Conservation (phyloP, 371 early-diverging fungal species). For the Phascolomyces articulosus region DNA sequence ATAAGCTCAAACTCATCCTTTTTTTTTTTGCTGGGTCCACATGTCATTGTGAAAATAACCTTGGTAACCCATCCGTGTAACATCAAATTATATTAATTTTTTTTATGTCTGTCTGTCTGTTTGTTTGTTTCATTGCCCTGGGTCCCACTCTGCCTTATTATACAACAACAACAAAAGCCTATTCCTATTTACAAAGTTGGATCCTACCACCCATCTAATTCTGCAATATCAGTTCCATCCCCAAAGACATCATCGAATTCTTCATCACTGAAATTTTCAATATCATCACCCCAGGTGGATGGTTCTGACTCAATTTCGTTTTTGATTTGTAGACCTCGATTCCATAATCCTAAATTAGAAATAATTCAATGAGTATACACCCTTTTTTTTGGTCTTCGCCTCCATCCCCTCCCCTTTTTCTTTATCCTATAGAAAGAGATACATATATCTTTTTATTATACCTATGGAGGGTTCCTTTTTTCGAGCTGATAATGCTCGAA, state of each 20-base stretch:
- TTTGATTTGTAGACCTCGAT: neutral
- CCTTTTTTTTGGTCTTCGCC: too few species aligned
- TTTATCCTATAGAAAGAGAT: neutral
- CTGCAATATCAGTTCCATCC: conserved; percentile 33
- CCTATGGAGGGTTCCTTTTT: neutral
- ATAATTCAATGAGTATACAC: too few species aligned
- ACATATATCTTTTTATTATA: neutral
- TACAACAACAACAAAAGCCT: too few species aligned
- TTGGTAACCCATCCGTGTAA: too few species aligned
- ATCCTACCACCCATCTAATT: conserved; percentile 7
- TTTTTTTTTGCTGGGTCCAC: too few species aligned
- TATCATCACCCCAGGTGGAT: neutral
- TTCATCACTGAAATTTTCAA: conserved; percentile 4
- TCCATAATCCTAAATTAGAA: neutral
- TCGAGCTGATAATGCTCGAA: neutral
- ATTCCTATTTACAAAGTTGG: too few species aligned
- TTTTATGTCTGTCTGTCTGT: too few species aligned
- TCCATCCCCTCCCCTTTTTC: too few species aligned
- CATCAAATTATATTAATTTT: too few species aligned
- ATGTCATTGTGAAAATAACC: too few species aligned
- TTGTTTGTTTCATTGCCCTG: too few species aligned
- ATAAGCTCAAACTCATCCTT: too few species aligned
- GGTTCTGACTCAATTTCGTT: neutral
- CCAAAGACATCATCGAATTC: conserved; percentile 35
- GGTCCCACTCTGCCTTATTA: neutral